Evolutionary conservation across 345 rosid genomes (phyloP), one percentile per base, ranked within the genome.

Genomic region (Arabis alpina): DNA sequence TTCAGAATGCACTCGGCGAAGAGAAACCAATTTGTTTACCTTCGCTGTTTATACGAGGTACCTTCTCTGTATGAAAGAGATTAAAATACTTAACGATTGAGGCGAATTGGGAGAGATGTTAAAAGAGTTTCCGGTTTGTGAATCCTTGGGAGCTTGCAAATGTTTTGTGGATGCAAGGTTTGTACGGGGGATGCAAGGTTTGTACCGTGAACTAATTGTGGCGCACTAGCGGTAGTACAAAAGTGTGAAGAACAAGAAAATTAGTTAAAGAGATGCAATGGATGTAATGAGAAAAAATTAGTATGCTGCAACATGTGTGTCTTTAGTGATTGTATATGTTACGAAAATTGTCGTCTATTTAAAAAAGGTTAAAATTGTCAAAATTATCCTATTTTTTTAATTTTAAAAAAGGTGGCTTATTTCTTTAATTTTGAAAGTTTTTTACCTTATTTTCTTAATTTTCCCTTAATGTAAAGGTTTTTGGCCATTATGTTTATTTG

Each of bases 251-350:
- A 81, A 69, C 80, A 55, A 48, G 82, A 69, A 43, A 77, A 76
- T 10, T 77, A 19, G 78, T 76, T 80, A 72, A 85, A 80, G 75
- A 78, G 88, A 75, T 91, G 96, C 15, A 62, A 71, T 14, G 80
- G 58, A 54, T 94, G 96, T 64, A 89, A 94, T 77, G 99, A 91
- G 82, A 94, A 94, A 51, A 96, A 97, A 3, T 42, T 94, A 74
- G 81, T 84, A n/a, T 80, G 86, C 53, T 94, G 96, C 71, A 91
- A 80, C 60, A 19, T 19, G 23, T 19, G n/a, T 19, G 23, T 0
- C 23, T 19, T 19, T 19, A 19, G 23, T 19, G 23, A 19, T 19
- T 1, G 23, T 19, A 19, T 0, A 19, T 19, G 23, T 19, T 19
- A 19, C 23, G 23, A 0, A 19, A 19, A 19, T 19, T 19, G 23